phyloP scores from a whole-genome alignment of 164 flowering plant species.

The Magnolia sinica region DNA sequence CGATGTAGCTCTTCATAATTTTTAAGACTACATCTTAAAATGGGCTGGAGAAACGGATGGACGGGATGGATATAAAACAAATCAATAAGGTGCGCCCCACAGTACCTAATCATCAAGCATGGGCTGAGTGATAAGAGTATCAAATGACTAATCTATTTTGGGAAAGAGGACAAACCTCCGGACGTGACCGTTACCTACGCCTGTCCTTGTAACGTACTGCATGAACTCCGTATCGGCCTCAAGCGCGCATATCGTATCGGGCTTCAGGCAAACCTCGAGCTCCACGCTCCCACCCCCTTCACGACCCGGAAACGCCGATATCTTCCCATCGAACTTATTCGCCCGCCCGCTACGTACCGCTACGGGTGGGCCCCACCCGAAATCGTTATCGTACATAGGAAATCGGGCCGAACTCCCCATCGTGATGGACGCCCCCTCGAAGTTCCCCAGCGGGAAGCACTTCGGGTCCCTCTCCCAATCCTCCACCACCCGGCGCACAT shows the following conservation, averaged over 20 bases:
- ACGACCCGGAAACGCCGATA: conserved; percentile 88
- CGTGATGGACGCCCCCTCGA: conserved; percentile 62
- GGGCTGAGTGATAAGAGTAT: no score
- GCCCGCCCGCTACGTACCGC: conserved; percentile 78
- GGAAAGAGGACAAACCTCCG: no score
- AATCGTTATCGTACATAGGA: conserved; percentile 84
- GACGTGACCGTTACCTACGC: not conserved
- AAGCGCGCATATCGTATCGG: conserved; percentile 70
- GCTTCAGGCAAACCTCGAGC: conserved; percentile 69
- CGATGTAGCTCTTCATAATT: no score
- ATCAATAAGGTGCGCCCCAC: no score
- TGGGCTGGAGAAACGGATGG: no score
- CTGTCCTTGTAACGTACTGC: conserved; percentile 40
- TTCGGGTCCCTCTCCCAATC: conserved; percentile 68
- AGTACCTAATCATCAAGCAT: no score
- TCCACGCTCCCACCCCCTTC: conserved; percentile 87
- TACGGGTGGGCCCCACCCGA: conserved; percentile 89
- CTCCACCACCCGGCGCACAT: conserved; percentile 45
- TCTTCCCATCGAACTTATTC: conserved; percentile 87
- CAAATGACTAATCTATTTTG: no score
- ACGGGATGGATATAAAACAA: no score
- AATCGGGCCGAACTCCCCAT: conserved; percentile 92
- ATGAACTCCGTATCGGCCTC: conserved; percentile 42
- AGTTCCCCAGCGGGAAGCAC: conserved; percentile 71
- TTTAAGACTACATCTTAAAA: no score